Base-by-base conservation (phyloP, 2,329 filamentous ascomycete species). In the Arthrobotrys entomopaga region DNA sequence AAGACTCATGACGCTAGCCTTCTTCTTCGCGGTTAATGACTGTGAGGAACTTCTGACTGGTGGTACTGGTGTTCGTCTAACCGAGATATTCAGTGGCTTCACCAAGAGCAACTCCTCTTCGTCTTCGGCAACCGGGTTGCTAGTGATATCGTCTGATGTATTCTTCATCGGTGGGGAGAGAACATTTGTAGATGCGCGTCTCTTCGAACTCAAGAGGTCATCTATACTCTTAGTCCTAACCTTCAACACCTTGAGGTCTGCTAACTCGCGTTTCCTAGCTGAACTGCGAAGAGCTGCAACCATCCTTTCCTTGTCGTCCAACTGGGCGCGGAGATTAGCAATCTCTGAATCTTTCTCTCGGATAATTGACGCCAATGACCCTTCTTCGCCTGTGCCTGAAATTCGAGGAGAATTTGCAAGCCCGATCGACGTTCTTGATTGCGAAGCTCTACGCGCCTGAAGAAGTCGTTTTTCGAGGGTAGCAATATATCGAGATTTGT, bases 241-340 rank as follows among this genome's bases (percentile, higher is more conserved):
- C 20, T 80, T 73, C 19, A 80, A 80, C 22, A 77, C 66, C 11
- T 81, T 81, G 71, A 84, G 85, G 77, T 94, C 91, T 4, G 92
- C 92, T 2, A 89, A 87, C 76, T 97, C 94, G 58, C 93, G 88
- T 76, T 94, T 95, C 65, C 93, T 89, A 10, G 93, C 90, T 1
- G 93, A 93, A 76, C 88, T 94, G 48, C 93, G 89, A 61, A 99
- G 85, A 0, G 95, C 95, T 2, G 90, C 85, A 61, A 98, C 85
- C 93, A 98, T 99, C 10, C 91, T 88, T 80, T 97, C 94, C 81
- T 97, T 97, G 82, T 98, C 94, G 78, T 98, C 94, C 0, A 98
- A 84, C 75, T 92, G 88, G 22, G 92, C 90, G 8, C 92, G 88
- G n/a, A 99, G 86, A 77, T 96, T 94, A 6, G 90, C 89, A 79